Percentiles rank a stretch among this genome's conserved stretches.
Conservation (phyloP, 441 rosid species). For the Croton laevigatus region DNA sequence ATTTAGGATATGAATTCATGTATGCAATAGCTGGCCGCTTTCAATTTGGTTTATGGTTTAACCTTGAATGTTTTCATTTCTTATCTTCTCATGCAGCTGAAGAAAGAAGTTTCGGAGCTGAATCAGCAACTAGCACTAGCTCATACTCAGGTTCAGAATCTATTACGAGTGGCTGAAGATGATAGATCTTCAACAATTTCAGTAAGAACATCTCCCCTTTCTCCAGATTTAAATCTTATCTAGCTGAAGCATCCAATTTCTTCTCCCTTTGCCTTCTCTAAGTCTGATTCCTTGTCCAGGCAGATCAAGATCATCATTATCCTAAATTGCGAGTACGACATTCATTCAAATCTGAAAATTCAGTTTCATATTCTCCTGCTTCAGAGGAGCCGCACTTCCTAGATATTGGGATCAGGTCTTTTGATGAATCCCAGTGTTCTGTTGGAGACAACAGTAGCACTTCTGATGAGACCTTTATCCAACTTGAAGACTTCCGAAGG, state of each 20-base stretch:
- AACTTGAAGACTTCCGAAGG: conserved; percentile 50
- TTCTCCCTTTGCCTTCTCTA: conserved; percentile 8
- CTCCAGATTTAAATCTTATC: background rate
- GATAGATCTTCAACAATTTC: conserved; percentile 36
- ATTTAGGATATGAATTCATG: background rate
- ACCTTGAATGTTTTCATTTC: conserved; percentile 12
- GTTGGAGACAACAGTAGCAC: conserved; percentile 48
- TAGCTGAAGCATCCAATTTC: background rate
- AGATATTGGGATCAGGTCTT: conserved; percentile 36
- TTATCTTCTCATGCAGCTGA: conserved; percentile 52
- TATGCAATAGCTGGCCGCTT: conserved; percentile 1
- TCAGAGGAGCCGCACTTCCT: conserved; percentile 31
- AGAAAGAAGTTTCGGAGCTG: conserved; percentile 55
- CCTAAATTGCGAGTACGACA: conserved; percentile 73
- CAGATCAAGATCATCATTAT: conserved; percentile 48
- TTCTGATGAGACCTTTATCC: conserved; percentile 58
- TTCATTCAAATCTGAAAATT: conserved; percentile 60
- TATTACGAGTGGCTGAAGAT: conserved; percentile 41
- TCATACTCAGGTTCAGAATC: conserved; percentile 60
- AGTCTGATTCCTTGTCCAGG: conserved; percentile 41
- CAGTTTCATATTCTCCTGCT: conserved; percentile 35
- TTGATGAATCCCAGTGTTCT: conserved; percentile 51
- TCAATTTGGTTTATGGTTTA: conserved; percentile 5
- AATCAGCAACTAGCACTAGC: conserved; percentile 54
- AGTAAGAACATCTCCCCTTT: conserved; percentile 18